Percentiles rank a stretch among this genome's conserved stretches.
These are phyloP conservation scores for Adiantum capillusveneris DNA, from an alignment of 75 land plant species.

Conservation along the genomic window DNA sequence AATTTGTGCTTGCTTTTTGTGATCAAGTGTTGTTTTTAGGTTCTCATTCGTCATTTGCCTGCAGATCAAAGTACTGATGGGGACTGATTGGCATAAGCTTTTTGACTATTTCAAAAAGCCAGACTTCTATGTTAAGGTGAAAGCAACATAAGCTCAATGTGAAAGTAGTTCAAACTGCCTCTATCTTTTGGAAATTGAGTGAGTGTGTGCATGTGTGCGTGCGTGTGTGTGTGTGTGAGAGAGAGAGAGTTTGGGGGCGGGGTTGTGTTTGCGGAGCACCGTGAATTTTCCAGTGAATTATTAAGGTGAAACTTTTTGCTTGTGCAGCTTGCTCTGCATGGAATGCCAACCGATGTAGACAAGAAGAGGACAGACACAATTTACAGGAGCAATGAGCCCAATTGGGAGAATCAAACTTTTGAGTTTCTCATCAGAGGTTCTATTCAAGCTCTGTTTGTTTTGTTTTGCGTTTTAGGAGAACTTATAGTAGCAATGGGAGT, in stretches of 20 bases:
- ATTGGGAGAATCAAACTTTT: conserved; percentile 34
- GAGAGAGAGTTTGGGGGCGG: too few relatives aligned
- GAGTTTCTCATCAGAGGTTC: conserved; percentile 29
- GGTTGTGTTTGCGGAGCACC: too few relatives aligned
- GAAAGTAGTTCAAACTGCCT: too few relatives aligned
- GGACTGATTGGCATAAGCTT: conserved; percentile 25
- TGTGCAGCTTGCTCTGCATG: conserved; percentile 27
- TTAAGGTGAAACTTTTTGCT: conserved; percentile 2
- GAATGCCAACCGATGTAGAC: conserved; percentile 13
- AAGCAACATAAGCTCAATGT: too few relatives aligned
- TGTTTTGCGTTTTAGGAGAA: background rate
- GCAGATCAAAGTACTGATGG: conserved; percentile 27
- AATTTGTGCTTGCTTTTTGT: too few relatives aligned
- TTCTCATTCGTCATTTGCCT: too few relatives aligned
- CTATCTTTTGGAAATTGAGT: background rate
- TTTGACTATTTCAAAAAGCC: conserved; percentile 24
- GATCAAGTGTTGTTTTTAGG: too few relatives aligned
- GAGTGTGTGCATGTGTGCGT: too few relatives aligned
- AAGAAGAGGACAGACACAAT: conserved; percentile 21
- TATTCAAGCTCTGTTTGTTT: background rate
- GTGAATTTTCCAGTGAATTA: too few relatives aligned
- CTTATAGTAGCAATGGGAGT: too few relatives aligned
- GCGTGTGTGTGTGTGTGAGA: too few relatives aligned
- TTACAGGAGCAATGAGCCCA: conserved; percentile 17
- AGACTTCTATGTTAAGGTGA: conserved; percentile 34